Conservation (phyloP, 1,284 basidiomycete species). For the Ceratorhiza oryzae-sativae region DNA sequence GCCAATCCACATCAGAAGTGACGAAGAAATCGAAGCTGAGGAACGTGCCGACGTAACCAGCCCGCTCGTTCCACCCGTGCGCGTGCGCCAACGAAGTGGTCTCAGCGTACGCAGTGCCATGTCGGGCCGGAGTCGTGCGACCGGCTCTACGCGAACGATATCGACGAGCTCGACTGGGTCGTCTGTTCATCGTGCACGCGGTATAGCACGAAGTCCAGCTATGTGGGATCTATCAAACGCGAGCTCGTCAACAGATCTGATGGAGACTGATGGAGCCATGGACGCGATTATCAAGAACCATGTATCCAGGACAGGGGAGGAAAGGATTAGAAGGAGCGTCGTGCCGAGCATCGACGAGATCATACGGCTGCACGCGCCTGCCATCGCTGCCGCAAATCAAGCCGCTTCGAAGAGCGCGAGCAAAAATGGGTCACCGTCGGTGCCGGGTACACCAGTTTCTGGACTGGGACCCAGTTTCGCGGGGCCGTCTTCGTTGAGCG, state of each 20-base stretch:
- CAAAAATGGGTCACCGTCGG: slow-evolving; percentile 1
- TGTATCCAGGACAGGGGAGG: slow-evolving; percentile 8
- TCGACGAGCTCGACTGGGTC: slow-evolving; percentile 30
- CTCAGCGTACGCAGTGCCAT: slow-evolving; percentile 12
- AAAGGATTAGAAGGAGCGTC: slow-evolving; percentile 49
- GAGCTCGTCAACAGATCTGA: slow-evolving; percentile 12
- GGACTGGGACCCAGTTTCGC: slow-evolving; percentile 46
- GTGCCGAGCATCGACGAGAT: slow-evolving; percentile 84
- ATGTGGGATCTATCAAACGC: slow-evolving; percentile 35
- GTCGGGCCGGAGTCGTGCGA: slow-evolving; percentile 1
- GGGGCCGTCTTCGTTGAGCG: slow-evolving; percentile 23
- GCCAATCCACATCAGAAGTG: slow-evolving; percentile 46
- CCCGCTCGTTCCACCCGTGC: slow-evolving; percentile 34
- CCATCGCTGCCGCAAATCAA: slow-evolving; percentile 53
- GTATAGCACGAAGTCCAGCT: slow-evolving; percentile 31
- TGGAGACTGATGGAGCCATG: slow-evolving; percentile 17
- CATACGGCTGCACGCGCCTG: slow-evolving; percentile 73
- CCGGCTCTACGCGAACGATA: slow-evolving; percentile 13
- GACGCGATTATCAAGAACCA: slow-evolving; percentile 10
- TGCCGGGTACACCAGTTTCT: slow-evolving; percentile 44
- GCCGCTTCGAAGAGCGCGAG: slow-evolving; percentile 50
- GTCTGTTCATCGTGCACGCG: slow-evolving; percentile 13
- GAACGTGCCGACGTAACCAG: slow-evolving; percentile 54
- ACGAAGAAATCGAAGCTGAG: slow-evolving; percentile 66
- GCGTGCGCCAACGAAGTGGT: slow-evolving; percentile 31